Conservation (phyloP, 2,329 filamentous ascomycete genomes). For the Fusarium kyushuense region DNA sequence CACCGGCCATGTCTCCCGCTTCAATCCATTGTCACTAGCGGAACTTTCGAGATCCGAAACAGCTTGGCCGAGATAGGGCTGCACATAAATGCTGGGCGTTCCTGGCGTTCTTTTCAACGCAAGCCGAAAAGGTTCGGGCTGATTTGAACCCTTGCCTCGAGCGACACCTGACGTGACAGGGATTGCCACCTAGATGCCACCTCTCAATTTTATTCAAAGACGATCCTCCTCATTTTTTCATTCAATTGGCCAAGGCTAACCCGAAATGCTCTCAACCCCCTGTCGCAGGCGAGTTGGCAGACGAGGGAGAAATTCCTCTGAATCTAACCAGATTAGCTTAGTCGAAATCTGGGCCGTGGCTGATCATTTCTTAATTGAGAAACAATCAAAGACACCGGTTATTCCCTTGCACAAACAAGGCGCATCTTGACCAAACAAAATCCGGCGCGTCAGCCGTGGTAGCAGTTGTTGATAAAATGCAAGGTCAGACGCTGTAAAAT, state of each 20-base stretch:
- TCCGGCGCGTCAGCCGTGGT: background rate
- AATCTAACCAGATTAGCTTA: background rate
- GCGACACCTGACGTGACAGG: background rate
- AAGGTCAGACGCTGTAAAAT: background rate
- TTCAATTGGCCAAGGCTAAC: background rate
- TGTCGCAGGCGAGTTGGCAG: background rate
- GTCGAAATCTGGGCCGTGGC: background rate
- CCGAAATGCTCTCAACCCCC: background rate
- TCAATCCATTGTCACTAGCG: too few relatives aligned
- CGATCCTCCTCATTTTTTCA: background rate
- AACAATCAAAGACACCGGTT: background rate
- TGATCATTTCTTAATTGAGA: background rate
- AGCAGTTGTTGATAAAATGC: background rate
- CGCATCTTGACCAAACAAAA: background rate
- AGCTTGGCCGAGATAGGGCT: too few relatives aligned
- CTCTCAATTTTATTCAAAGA: background rate
- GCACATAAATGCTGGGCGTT: too few relatives aligned
- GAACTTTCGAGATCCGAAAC: too few relatives aligned
- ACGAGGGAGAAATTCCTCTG: background rate
- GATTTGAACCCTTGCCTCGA: background rate
- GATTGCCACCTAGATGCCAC: background rate
- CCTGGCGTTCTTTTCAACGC: background rate
- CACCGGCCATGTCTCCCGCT: too few relatives aligned
- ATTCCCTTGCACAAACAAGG: background rate
- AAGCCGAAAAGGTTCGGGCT: background rate